These are phyloP conservation scores for Eucalyptus melliodora DNA, from an alignment of 345 rosid species.

Conservation along the genomic window DNA sequence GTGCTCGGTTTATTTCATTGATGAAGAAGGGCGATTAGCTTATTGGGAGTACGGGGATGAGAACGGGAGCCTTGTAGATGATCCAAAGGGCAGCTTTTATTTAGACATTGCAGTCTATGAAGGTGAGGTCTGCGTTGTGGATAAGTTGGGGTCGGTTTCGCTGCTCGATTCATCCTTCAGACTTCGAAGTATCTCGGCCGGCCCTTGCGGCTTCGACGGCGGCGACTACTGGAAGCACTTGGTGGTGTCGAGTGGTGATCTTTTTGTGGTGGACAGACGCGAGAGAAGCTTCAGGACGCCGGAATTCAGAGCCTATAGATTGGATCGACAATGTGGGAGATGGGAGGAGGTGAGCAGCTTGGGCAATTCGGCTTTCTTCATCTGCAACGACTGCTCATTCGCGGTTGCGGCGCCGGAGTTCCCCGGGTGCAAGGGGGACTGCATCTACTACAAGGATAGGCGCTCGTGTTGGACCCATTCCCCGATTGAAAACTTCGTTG, in stretches of 20 bases:
- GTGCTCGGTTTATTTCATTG: not conserved
- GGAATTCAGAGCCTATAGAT: not conserved
- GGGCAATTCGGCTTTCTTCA: not conserved
- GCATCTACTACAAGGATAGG: not conserved
- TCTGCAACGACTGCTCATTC: not conserved
- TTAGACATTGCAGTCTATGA: not conserved
- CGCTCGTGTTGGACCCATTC: not conserved
- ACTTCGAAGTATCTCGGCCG: not conserved
- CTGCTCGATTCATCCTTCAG: not conserved
- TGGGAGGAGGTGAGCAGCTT: not conserved
- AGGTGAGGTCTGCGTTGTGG: not conserved
- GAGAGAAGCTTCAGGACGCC: too few relatives aligned
- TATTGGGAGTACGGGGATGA: not conserved
- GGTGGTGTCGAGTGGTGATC: not conserved
- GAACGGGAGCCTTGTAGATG: not conserved
- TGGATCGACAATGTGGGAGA: not conserved
- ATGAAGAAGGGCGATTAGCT: not conserved
- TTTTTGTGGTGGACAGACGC: not conserved
- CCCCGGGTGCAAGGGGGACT: not conserved
- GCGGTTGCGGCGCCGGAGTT: not conserved
- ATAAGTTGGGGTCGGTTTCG: not conserved
- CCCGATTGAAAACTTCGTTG: not conserved
- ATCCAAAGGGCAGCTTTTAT: too few relatives aligned
- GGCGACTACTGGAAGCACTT: not conserved
- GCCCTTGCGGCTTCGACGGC: accelerated